Conservation (phyloP, 2,329 filamentous ascomycete species). For the Setomelanomma holmii region DNA sequence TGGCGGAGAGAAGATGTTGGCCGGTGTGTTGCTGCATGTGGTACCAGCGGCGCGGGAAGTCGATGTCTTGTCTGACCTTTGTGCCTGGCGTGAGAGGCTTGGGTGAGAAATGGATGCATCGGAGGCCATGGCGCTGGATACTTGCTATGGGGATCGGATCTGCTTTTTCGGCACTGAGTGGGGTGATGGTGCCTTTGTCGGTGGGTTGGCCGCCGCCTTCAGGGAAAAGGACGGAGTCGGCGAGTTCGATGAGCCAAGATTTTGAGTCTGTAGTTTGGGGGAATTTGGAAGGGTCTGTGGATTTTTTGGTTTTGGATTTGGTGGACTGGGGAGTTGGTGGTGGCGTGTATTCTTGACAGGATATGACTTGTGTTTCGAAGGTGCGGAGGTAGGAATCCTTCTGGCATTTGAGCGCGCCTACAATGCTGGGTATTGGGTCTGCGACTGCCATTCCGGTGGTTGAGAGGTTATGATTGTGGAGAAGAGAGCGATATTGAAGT, state of each 20-base stretch:
- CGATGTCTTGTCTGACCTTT: conserved; percentile 34
- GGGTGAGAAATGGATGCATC: conserved; percentile 79
- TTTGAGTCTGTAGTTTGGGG: conserved; percentile 15
- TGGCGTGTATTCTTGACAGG: conserved; percentile 37
- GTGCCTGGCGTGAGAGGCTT: conserved; percentile 82
- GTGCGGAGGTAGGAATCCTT: conserved; percentile 41
- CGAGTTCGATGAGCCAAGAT: conserved; percentile 40
- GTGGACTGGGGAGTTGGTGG: conserved; percentile 23
- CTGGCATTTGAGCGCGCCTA: conserved; percentile 42
- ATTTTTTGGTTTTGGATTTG: conserved; percentile 33
- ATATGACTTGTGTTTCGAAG: conserved; percentile 41
- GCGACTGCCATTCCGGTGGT: conserved; percentile 24
- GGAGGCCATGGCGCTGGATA: conserved; percentile 58
- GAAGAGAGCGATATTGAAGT: background rate
- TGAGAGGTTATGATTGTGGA: background rate
- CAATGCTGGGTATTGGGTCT: conserved; percentile 27
- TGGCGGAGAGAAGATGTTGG: conserved; percentile 43
- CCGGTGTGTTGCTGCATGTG: conserved; percentile 47
- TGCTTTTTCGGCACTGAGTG: conserved; percentile 17
- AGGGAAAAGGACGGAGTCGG: conserved; percentile 43
- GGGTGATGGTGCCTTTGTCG: conserved; percentile 38
- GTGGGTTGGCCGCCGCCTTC: conserved; percentile 44
- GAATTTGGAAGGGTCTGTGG: conserved; percentile 32
- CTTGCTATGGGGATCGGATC: conserved; percentile 35
- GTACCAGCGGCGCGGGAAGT: conserved; percentile 41